phyloP scores from a whole-genome alignment of 1,284 basidiomycete genomes.

The Naganishia sp. region DNA sequence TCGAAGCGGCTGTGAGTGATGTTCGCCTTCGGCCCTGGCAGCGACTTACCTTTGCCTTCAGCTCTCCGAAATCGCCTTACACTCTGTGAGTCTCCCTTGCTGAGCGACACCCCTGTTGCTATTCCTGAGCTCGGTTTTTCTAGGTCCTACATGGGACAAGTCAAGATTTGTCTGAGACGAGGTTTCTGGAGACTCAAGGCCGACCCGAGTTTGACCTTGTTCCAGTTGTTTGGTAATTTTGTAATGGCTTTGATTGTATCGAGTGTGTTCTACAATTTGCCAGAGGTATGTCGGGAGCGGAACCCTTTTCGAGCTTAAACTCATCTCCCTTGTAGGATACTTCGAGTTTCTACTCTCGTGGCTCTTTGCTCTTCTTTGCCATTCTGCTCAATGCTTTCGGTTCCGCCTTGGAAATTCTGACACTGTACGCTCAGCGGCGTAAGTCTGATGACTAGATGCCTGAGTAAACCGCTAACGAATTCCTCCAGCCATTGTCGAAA shows the following conservation, averaged over 20 bases:
- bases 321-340: conserved; percentile 28
- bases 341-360: conserved; percentile 49
- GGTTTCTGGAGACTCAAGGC: conserved; percentile 54
- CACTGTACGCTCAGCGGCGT: conserved; percentile 53
- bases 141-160: conserved; percentile 49
- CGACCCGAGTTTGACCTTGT: conserved; percentile 52
- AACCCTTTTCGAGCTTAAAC: conserved; percentile 23
- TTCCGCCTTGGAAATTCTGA: conserved; percentile 44
- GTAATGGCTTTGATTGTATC: conserved; percentile 54
- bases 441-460: background rate
- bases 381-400: conserved; percentile 52
- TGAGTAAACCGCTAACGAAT: background rate
- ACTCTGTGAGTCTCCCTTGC: conserved; percentile 41
- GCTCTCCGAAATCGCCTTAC: conserved; percentile 51
- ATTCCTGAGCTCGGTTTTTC: background rate
- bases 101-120: background rate
- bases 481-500: conserved; percentile 50
- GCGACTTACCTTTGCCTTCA: conserved; percentile 12
- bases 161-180: conserved; percentile 53
- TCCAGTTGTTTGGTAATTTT: conserved; percentile 54
- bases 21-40: too few species aligned
- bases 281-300: conserved; percentile 2
- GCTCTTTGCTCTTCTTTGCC: conserved; percentile 55
- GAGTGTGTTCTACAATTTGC: conserved; percentile 54
- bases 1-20: conserved; percentile 52